Evolutionary conservation across 2,329 filamentous ascomycete species (phyloP).

Genomic region (Ascochyta koolunga): DNA sequence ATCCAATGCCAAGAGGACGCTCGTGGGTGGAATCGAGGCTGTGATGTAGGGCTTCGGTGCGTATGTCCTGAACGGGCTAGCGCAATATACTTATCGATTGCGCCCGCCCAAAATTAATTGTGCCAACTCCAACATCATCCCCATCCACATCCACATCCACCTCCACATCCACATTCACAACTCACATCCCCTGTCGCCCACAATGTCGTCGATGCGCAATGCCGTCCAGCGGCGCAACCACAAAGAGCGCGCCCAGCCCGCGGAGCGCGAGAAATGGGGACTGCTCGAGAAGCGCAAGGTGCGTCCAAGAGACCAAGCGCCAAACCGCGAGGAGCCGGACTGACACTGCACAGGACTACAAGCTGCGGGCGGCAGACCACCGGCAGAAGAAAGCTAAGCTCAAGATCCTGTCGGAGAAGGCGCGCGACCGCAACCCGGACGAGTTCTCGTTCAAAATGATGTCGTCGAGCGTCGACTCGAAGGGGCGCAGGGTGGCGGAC

Average conservation of each 20-base stretch:
- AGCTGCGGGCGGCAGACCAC: slow-evolving; percentile 68
- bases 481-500: slow-evolving; percentile 50
- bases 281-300: slow-evolving; percentile 92
- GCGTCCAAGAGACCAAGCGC: background rate
- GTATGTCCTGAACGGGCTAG: background rate
- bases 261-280: slow-evolving; percentile 83
- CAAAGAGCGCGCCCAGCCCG: slow-evolving; percentile 85
- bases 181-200: background rate
- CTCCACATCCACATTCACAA: background rate
- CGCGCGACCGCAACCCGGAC: slow-evolving; percentile 66
- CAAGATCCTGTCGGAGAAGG: slow-evolving; percentile 64
- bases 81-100: slow-evolving; percentile 2
- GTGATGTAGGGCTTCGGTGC: no score
- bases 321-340: background rate
- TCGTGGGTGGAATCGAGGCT: no score
- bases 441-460: slow-evolving; percentile 71
- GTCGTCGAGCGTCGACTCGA: slow-evolving; percentile 56
- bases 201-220: slow-evolving; percentile 45
- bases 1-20: no score
- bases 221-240: slow-evolving; percentile 76
- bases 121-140: background rate
- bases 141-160: background rate
- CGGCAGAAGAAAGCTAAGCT: slow-evolving; percentile 66
- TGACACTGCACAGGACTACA: slow-evolving; percentile 61
- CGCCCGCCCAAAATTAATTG: slow-evolving; percentile 5